Conservation (phyloP, 75 land plant species). For the Selaginella moellendorffii region DNA sequence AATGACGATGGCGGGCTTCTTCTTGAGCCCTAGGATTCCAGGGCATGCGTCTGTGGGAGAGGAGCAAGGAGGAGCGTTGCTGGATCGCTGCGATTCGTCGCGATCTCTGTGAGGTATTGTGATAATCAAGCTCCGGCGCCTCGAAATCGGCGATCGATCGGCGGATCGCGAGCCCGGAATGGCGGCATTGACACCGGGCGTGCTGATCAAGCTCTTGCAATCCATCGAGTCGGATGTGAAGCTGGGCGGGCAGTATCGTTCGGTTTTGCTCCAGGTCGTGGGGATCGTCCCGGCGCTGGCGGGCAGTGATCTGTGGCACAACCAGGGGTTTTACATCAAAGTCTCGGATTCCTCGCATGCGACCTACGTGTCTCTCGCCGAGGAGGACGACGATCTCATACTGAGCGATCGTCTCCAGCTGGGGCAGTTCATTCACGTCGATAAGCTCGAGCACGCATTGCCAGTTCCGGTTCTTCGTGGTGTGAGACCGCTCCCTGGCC, state of each 20-base stretch:
- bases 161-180: neutral
- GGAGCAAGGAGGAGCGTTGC: too few relatives aligned
- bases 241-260: neutral
- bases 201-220: constrained; percentile 80
- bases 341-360: constrained; percentile 6
- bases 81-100: too few relatives aligned
- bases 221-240: constrained; percentile 40
- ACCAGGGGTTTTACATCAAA: constrained; percentile 7
- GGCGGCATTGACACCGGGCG: constrained; percentile 73
- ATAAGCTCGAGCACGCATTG: neutral
- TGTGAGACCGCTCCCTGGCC: constrained; percentile 1
- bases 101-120: too few relatives aligned
- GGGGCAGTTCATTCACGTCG: constrained; percentile 8
- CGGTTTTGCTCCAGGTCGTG: neutral
- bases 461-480: neutral
- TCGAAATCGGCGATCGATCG: too few relatives aligned
- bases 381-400: constrained; percentile 4
- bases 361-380: constrained; percentile 4
- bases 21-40: too few relatives aligned
- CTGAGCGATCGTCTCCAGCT: constrained; percentile 1
- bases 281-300: constrained; percentile 6
- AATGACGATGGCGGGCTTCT: too few relatives aligned
- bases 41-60: too few relatives aligned
- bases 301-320: constrained; percentile 5
- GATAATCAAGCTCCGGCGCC: too few relatives aligned